Percentiles rank a stretch among this genome's conserved stretches.
These are phyloP conservation scores for Phlyctochytrium arcticum DNA, from an alignment of 192 early-diverging fungal genomes.

Conservation along the genomic window DNA sequence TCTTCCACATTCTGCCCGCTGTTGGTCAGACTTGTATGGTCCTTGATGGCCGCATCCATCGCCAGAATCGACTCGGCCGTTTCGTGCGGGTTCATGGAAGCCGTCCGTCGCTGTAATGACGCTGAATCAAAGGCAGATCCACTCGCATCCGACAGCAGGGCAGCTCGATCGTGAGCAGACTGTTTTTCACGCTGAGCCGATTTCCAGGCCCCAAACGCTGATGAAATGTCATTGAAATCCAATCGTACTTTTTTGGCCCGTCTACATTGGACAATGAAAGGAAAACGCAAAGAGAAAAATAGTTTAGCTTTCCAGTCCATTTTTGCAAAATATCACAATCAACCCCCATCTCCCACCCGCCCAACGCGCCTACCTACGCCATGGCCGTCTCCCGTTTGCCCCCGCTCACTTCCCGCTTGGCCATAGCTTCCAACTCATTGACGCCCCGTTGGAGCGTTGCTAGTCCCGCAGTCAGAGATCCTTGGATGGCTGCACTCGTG, in stretches of 20 bases:
- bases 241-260: constrained; percentile 32
- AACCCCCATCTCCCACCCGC: too few species aligned
- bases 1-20: constrained; percentile 32
- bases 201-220: constrained; percentile 23
- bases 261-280: too few species aligned
- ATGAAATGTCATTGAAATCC: constrained; percentile 26
- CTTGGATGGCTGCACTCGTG: constrained; percentile 23
- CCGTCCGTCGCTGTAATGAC: too few species aligned
- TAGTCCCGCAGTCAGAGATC: constrained; percentile 28
- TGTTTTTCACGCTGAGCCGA: constrained; percentile 11
- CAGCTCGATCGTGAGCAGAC: not conserved
- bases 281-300: too few species aligned
- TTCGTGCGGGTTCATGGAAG: constrained; percentile 3
- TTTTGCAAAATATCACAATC: too few species aligned
- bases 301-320: too few species aligned
- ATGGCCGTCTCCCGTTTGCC: constrained; percentile 45
- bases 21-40: constrained; percentile 25
- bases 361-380: constrained; percentile 37
- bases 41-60: constrained; percentile 34
- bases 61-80: constrained; percentile 34
- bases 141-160: too few species aligned
- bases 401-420: constrained; percentile 41
- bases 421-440: constrained; percentile 40
- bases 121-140: too few species aligned
- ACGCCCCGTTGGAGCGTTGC: constrained; percentile 32